Conservation (phyloP, 2,329 filamentous ascomycete genomes). For the Colletotrichum godetiae region DNA sequence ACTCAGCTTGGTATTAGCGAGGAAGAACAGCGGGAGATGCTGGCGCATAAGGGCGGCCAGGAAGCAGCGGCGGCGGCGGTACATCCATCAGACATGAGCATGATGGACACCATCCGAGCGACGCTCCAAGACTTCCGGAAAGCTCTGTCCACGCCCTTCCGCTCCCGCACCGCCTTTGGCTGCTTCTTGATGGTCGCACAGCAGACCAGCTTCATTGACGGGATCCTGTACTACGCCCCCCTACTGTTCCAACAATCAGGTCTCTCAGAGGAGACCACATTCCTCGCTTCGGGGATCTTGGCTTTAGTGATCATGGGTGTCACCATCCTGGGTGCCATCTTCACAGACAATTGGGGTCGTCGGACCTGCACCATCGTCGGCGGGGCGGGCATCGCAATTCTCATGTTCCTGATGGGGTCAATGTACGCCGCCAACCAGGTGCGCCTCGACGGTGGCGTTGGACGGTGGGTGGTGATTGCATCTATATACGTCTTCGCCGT, state of each 20-base stretch:
- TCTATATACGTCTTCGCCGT: constrained; percentile 61
- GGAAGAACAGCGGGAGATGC: constrained; percentile 13
- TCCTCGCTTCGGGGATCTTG: constrained; percentile 69
- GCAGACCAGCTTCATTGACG: constrained; percentile 71
- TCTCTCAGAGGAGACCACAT: constrained; percentile 62
- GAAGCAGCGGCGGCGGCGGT: constrained; percentile 24
- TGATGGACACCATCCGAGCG: constrained; percentile 41
- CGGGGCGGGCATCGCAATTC: constrained; percentile 59
- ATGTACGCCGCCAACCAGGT: constrained; percentile 59
- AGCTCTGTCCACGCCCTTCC: constrained; percentile 43
- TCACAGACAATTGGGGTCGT: constrained; percentile 67
- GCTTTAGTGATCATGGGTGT: constrained; percentile 65
- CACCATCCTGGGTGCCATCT: constrained; percentile 65
- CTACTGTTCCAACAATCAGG: constrained; percentile 70
- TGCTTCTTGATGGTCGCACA: constrained; percentile 66
- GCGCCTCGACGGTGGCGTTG: constrained; percentile 47
- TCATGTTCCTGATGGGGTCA: constrained; percentile 64
- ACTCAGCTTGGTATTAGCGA: background rate
- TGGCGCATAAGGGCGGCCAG: background rate
- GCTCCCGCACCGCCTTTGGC: constrained; percentile 61
- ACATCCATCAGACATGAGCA: constrained; percentile 42
- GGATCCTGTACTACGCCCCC: constrained; percentile 71
- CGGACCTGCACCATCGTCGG: constrained; percentile 63
- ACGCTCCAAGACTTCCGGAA: constrained; percentile 44
- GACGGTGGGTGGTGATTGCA: constrained; percentile 62